phyloP scores from a whole-genome alignment of 23 red algal genomes.

The Gracilaria vermiculophylla region DNA sequence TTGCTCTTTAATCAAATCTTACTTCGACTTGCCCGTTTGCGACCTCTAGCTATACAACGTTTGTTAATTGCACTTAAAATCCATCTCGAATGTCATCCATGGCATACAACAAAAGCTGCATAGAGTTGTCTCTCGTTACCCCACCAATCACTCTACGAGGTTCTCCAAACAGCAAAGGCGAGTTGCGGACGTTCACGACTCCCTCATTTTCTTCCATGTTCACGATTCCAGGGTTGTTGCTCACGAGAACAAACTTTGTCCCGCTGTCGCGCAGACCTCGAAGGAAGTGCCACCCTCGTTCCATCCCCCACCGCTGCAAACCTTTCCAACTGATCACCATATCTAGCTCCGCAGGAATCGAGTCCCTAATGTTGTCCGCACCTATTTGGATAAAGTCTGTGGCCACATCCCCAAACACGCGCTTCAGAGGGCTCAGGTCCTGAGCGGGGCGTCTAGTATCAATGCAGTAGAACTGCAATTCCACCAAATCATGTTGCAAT shows the following conservation, averaged over 20 bases:
- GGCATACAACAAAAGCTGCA: slow-evolving; percentile 52
- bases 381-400: slow-evolving; percentile 27
- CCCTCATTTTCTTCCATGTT: slow-evolving; percentile 10
- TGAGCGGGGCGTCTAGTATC: slow-evolving; percentile 17
- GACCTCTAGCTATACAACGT: no score
- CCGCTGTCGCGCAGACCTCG: slow-evolving; percentile 30
- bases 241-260: slow-evolving; percentile 30
- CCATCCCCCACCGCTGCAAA: slow-evolving; percentile 62
- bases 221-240: slow-evolving; percentile 42
- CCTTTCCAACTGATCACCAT: slow-evolving; percentile 70
- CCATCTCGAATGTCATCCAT: slow-evolving; percentile 15
- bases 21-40: not conserved
- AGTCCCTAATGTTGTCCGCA: not conserved
- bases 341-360: slow-evolving; percentile 31
- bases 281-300: slow-evolving; percentile 58
- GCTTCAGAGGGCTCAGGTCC: not conserved
- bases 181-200: slow-evolving; percentile 55
- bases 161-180: slow-evolving; percentile 67
- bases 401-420: slow-evolving; percentile 23
- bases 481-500: slow-evolving; percentile 49
- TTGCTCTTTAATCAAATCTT: not conserved
- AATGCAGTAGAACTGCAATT: slow-evolving; percentile 63
- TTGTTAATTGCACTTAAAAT: not conserved
- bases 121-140: slow-evolving; percentile 17
- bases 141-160: slow-evolving; percentile 41